A percentile compares a stretch with the other conserved stretches of the same genome.
Evolutionary conservation across 306 rosid species (phyloP).

Genomic region (Trifolium dubium): DNA sequence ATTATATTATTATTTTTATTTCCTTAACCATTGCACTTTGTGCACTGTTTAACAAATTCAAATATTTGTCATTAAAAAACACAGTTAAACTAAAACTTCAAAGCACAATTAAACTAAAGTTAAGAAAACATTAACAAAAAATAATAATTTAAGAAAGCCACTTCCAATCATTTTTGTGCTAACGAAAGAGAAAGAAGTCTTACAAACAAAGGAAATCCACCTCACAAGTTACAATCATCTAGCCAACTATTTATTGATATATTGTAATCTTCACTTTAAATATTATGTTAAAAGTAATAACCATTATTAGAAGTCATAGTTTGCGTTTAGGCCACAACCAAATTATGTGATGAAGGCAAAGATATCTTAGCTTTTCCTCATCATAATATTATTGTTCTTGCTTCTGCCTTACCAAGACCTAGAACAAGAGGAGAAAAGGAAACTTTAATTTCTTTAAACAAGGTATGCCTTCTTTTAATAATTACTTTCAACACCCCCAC

Average conservation of each 20-base stretch:
- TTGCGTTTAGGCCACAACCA: slow-evolving; percentile 40
- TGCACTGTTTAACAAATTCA: too few species aligned
- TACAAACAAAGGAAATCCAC: neutral
- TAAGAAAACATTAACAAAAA: too few species aligned
- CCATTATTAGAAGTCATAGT: slow-evolving; percentile 47
- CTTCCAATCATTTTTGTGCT: neutral
- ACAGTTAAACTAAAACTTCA: too few species aligned
- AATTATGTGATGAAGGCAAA: slow-evolving; percentile 12
- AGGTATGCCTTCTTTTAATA: slow-evolving; percentile 45
- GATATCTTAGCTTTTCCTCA: slow-evolving; percentile 54
- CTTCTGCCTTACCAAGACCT: slow-evolving; percentile 56
- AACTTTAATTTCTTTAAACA: slow-evolving; percentile 51
- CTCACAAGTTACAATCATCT: slow-evolving; percentile 5
- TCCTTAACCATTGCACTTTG: too few species aligned
- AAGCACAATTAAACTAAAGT: too few species aligned
- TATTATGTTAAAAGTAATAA: slow-evolving; percentile 31
- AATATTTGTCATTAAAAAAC: too few species aligned
- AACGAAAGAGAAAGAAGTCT: neutral
- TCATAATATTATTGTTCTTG: slow-evolving; percentile 49
- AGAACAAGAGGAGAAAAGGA: slow-evolving; percentile 43
- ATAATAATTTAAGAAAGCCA: neutral
- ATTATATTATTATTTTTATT: too few species aligned
- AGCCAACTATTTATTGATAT: slow-evolving; percentile 25
- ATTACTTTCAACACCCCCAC: slow-evolving; percentile 38
- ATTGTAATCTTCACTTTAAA: slow-evolving; percentile 42